A percentile compares a stretch with the other conserved stretches of the same genome.
Evolutionary conservation across 257 asterid species (phyloP).

Genomic region (Ocimum tenuiflorum): DNA sequence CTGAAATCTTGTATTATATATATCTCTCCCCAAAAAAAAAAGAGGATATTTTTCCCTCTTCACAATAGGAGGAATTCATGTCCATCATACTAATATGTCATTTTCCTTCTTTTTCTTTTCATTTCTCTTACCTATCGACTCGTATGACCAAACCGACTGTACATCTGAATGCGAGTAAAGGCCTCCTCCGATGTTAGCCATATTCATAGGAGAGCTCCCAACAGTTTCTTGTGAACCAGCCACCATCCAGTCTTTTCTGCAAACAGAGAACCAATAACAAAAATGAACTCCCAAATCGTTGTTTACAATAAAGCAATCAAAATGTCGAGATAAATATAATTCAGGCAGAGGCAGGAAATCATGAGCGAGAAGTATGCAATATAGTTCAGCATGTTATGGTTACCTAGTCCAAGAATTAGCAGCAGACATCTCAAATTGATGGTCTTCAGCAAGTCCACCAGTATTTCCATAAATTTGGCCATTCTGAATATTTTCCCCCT

Average conservation of each 20-base stretch:
- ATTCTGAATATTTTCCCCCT: constrained; percentile 49
- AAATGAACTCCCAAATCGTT: background rate
- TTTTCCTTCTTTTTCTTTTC: constrained; percentile 12
- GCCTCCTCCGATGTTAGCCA: constrained; percentile 72
- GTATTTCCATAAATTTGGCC: constrained; percentile 41
- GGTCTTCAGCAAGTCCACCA: constrained; percentile 39
- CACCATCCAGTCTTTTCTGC: constrained; percentile 58
- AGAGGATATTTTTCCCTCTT: constrained; percentile 24
- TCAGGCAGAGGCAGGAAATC: no score
- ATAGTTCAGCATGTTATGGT: constrained; percentile 16
- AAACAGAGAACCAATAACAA: constrained; percentile 3
- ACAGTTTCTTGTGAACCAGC: constrained; percentile 31
- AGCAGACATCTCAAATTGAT: constrained; percentile 50
- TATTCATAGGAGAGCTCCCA: constrained; percentile 47
- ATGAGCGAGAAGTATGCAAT: no score
- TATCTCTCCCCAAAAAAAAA: no score
- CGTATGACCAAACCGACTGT: constrained; percentile 81
- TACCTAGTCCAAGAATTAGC: constrained; percentile 68
- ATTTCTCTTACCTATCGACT: constrained; percentile 23
- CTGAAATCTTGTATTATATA: constrained; percentile 35
- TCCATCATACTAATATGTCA: constrained; percentile 10
- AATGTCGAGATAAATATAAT: no score
- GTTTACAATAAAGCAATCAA: no score
- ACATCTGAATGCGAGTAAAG: constrained; percentile 67
- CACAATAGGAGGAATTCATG: background rate